A percentile compares a stretch with the other conserved stretches of the same genome.
These are phyloP conservation scores for Chloranthus sessilifolius DNA, from an alignment of 164 flowering plant species.

Conservation along the genomic window DNA sequence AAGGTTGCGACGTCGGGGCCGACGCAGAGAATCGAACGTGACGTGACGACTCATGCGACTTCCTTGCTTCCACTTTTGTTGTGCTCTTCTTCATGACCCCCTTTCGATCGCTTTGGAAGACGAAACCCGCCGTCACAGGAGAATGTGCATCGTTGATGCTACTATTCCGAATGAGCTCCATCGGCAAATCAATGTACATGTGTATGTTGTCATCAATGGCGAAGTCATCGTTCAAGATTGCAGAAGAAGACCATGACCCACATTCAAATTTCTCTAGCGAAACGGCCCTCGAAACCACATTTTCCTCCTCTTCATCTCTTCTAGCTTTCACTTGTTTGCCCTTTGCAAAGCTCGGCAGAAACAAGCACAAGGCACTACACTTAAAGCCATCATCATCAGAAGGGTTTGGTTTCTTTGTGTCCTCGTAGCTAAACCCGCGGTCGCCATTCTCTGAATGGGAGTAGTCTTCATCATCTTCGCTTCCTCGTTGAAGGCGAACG, in stretches of 20 bases:
- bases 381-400: conserved; percentile 28
- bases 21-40: conserved; percentile 64
- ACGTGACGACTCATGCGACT: conserved; percentile 35
- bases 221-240: conserved; percentile 16
- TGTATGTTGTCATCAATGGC: conserved; percentile 9
- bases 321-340: conserved; percentile 41
- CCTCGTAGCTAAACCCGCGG: background rate
- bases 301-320: conserved; percentile 18
- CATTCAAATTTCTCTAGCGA: conserved; percentile 70
- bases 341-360: conserved; percentile 45
- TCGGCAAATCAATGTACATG: conserved; percentile 44
- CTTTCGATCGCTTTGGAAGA: conserved; percentile 39
- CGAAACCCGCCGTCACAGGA: conserved; percentile 50
- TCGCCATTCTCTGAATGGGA: background rate
- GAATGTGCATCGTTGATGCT: conserved; percentile 36
- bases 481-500: background rate
- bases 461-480: background rate
- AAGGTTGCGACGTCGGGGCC: conserved; percentile 15
- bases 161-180: conserved; percentile 40
- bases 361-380: conserved; percentile 60
- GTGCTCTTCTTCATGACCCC: conserved; percentile 46
- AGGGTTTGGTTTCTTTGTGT: conserved; percentile 1
- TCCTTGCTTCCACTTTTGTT: conserved; percentile 2
- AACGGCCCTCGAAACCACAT: conserved; percentile 38
- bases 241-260: conserved; percentile 63